Percentiles rank a stretch among this genome's conserved stretches.
phyloP scores from a whole-genome alignment of 306 rosid genomes.

The Hylodesmum podocarpum region DNA sequence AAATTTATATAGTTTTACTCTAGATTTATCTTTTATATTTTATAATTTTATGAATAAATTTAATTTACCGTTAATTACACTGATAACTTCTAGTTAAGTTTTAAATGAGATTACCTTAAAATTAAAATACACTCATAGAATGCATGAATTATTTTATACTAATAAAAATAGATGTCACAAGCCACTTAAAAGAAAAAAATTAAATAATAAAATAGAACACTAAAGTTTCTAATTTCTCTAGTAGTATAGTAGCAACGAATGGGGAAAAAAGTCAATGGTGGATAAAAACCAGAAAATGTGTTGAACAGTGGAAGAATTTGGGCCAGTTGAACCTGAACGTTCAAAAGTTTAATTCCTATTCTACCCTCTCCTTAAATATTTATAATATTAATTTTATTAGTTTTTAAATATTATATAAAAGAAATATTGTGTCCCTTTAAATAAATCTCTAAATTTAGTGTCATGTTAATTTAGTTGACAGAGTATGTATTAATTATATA shows the following conservation, averaged over 20 bases:
- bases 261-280: neutral
- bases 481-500: neutral
- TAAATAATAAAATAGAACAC: neutral
- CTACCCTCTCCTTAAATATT: no score
- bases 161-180: neutral
- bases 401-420: neutral
- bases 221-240: neutral
- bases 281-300: neutral
- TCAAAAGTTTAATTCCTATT: neutral
- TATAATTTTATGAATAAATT: no score
- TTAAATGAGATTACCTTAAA: no score
- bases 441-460: neutral
- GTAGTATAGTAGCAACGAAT: neutral
- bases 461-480: neutral
- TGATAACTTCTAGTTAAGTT: no score
- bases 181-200: no score
- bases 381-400: neutral
- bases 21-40: no score
- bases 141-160: no score
- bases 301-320: neutral
- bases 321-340: neutral
- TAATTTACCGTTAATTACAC: no score
- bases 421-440: neutral
- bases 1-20: no score
- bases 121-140: no score